Evolutionary conservation across 176 grass and related monocot species (phyloP).

Genomic region (Bothriochloa decipiens): DNA sequence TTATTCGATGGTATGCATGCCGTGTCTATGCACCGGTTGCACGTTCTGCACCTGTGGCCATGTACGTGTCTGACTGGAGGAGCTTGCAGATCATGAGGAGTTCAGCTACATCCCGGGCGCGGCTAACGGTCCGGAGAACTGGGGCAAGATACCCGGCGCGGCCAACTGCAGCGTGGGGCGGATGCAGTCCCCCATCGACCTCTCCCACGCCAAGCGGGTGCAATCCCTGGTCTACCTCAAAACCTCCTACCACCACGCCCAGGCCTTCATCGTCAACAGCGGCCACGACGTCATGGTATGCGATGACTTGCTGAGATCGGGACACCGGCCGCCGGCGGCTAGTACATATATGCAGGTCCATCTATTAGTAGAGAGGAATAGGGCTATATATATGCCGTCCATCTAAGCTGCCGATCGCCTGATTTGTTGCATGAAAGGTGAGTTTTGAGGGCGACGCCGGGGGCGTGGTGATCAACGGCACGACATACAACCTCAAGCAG

Average conservation of each 20-base stretch:
- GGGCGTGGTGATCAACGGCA: conserved; percentile 55
- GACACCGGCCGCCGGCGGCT: not conserved
- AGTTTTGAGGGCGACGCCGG: conserved; percentile 53
- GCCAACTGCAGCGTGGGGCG: conserved; percentile 45
- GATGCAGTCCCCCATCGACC: conserved; percentile 76
- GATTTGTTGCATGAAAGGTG: conserved; percentile 33
- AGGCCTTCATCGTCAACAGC: conserved; percentile 52
- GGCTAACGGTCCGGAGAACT: conserved; percentile 56
- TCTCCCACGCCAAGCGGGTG: conserved; percentile 37
- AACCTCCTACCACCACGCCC: conserved; percentile 48
- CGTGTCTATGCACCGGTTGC: no score
- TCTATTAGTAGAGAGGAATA: no score
- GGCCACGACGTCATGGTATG: conserved; percentile 71
- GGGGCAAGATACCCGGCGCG: conserved; percentile 49
- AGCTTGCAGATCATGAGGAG: no score
- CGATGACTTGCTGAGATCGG: not conserved
- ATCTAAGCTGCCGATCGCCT: not conserved
- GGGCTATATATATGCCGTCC: no score
- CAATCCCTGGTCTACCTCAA: conserved; percentile 47
- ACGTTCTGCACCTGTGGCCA: not conserved
- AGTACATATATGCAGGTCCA: no score
- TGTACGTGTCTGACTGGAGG: not conserved
- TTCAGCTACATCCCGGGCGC: conserved; percentile 54
- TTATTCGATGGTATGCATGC: not conserved
- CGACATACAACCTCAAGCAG: conserved; percentile 51